Percentiles rank a stretch among this genome's conserved stretches.
These are phyloP conservation scores for Ambrosia trifida DNA, from an alignment of 129 eudicot genomes.

Conservation along the genomic window DNA sequence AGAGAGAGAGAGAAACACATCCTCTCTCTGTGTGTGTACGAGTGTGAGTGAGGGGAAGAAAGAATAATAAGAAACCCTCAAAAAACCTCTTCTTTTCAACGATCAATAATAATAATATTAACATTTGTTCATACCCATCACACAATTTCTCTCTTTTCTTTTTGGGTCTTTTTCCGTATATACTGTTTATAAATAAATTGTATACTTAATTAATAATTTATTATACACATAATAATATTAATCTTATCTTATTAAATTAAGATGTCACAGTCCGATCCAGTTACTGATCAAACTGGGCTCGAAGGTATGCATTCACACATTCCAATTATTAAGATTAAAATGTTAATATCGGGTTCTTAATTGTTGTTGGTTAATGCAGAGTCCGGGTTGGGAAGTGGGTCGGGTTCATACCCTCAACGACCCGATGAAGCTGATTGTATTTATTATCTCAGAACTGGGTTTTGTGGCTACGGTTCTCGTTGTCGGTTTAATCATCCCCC, in stretches of 20 bases:
- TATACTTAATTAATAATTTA: background rate
- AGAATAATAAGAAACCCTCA: constrained; percentile 41
- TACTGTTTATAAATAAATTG: constrained; percentile 37
- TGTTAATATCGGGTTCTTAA: constrained; percentile 21
- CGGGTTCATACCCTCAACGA: constrained; percentile 67
- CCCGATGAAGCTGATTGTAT: constrained; percentile 87
- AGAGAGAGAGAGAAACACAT: constrained; percentile 13
- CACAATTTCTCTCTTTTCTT: background rate
- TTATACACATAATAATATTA: constrained; percentile 20
- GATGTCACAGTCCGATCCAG: constrained; percentile 63
- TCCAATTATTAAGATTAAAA: constrained; percentile 25
- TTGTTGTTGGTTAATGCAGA: constrained; percentile 61
- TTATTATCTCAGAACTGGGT: constrained; percentile 74
- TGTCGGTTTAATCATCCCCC: constrained; percentile 96
- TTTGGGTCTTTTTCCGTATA: constrained; percentile 30
- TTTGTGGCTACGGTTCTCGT: constrained; percentile 77
- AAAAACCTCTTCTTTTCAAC: constrained; percentile 35
- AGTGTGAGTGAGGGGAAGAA: constrained; percentile 7
- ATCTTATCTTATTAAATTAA: constrained; percentile 38
- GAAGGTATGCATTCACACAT: constrained; percentile 49
- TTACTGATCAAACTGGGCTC: constrained; percentile 71
- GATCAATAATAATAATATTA: constrained; percentile 27
- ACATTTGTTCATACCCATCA: constrained; percentile 24
- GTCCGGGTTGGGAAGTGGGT: constrained; percentile 53
- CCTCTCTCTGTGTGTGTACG: background rate